Percentiles rank a stretch among this genome's conserved stretches.
Evolutionary conservation across 192 early-diverging fungal genomes (phyloP).

Genomic region (Backusella morwellensis): DNA sequence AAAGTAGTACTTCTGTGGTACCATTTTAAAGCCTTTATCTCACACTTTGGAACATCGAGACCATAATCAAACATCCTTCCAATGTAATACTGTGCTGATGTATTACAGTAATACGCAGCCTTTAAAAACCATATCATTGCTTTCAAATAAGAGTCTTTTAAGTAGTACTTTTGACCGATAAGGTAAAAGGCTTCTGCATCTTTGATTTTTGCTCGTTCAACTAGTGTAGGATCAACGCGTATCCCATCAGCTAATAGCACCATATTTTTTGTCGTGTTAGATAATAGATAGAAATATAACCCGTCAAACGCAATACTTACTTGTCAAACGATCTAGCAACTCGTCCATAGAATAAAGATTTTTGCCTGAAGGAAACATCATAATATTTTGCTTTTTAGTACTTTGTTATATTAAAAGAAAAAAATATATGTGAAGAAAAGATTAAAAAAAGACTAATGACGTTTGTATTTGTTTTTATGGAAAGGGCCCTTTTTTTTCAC

Average conservation of each 20-base stretch:
- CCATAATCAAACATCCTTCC: background rate
- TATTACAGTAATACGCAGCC: background rate
- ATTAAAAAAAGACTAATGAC: background rate
- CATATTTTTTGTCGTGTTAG: background rate
- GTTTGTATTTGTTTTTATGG: background rate
- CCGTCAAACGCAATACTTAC: background rate
- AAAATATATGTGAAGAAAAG: background rate
- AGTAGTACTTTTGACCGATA: background rate
- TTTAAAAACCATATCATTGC: slow-evolving; percentile 2
- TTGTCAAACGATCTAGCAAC: background rate
- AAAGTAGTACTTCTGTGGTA: background rate
- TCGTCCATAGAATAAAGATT: background rate
- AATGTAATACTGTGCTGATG: background rate
- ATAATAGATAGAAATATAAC: background rate
- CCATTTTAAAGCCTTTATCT: background rate
- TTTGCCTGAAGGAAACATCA: background rate
- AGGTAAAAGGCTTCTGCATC: background rate
- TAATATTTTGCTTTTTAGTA: background rate
- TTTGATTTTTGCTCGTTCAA: background rate
- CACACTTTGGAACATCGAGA: background rate
- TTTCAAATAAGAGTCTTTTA: slow-evolving; percentile 3
- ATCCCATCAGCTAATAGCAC: background rate
- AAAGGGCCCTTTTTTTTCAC: background rate
- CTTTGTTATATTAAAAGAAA: background rate
- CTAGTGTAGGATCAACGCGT: background rate